Conservation (phyloP, 2,329 filamentous ascomycete species). For the Clarireedia homoeocarpa region DNA sequence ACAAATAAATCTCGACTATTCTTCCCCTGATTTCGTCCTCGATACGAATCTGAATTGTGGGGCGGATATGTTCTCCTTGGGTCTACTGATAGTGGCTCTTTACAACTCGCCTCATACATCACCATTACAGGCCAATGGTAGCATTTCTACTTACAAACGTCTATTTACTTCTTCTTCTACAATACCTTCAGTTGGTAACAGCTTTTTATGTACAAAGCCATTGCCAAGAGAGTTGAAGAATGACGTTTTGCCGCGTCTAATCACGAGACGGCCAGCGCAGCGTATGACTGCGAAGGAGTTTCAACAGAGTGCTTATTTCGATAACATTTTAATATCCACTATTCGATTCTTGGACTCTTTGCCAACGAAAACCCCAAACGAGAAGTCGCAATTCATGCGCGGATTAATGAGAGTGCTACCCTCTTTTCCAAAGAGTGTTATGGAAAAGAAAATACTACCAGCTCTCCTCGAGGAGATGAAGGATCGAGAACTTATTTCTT, state of each 20-base stretch:
- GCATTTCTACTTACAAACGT: slow-evolving; percentile 76
- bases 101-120: slow-evolving; percentile 94
- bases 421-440: slow-evolving; percentile 86
- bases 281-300: slow-evolving; percentile 85
- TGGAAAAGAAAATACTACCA: slow-evolving; percentile 90
- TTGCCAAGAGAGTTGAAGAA: slow-evolving; percentile 71
- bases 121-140: slow-evolving; percentile 75
- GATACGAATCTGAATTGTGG: slow-evolving; percentile 79
- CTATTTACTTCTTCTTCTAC: slow-evolving; percentile 71
- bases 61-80: slow-evolving; percentile 90
- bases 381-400: slow-evolving; percentile 87
- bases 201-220: slow-evolving; percentile 71
- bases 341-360: slow-evolving; percentile 90
- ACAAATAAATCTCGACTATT: slow-evolving; percentile 87
- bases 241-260: slow-evolving; percentile 74
- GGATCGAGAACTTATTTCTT: slow-evolving; percentile 75
- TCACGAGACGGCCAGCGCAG: slow-evolving; percentile 80
- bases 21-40: slow-evolving; percentile 88
- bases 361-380: slow-evolving; percentile 82
- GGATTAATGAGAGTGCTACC: slow-evolving; percentile 80
- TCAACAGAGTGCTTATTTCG: slow-evolving; percentile 91
- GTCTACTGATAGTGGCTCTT: slow-evolving; percentile 77
- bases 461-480: slow-evolving; percentile 89
- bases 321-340: slow-evolving; percentile 92
- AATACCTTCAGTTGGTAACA: slow-evolving; percentile 72